Conservation (phyloP, 768 basidiomycete genomes). For the Leccinum pellstonianum region DNA sequence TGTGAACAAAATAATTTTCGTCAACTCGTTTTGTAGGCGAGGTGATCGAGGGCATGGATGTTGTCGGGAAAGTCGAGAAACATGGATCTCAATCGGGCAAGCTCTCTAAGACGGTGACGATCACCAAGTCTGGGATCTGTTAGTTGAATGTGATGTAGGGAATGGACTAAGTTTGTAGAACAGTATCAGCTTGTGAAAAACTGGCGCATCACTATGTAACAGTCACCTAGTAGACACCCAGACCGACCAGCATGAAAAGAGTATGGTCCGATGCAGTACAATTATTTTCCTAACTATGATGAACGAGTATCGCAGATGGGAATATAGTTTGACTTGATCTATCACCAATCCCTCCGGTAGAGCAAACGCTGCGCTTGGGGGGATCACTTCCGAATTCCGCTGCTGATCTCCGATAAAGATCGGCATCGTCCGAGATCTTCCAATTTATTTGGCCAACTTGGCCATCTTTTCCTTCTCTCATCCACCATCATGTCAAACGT, state of each 20-base stretch:
- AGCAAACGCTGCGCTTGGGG: background rate
- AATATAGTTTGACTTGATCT: no score
- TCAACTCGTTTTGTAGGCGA: slow-evolving; percentile 4
- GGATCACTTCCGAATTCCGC: slow-evolving; percentile 2
- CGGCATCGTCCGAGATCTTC: slow-evolving; percentile 13
- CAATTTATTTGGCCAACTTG: background rate
- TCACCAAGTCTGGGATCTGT: background rate
- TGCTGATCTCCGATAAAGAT: slow-evolving; percentile 1
- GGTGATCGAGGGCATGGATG: background rate
- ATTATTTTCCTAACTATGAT: background rate
- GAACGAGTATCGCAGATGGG: background rate
- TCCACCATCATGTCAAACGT: slow-evolving; percentile 14
- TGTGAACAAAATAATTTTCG: background rate
- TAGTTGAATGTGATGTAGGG: background rate
- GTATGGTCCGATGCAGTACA: background rate
- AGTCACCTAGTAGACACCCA: background rate
- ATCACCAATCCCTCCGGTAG: no score
- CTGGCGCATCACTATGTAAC: background rate
- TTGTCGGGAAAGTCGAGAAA: slow-evolving; percentile 3
- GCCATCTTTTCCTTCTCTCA: background rate
- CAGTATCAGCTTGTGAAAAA: background rate
- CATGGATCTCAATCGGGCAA: background rate
- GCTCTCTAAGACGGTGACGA: background rate
- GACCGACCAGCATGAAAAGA: background rate
- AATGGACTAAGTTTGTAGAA: background rate